Evolutionary conservation across 2,329 filamentous ascomycete species (phyloP).

Genomic region (Aspergillus brasiliensis): DNA sequence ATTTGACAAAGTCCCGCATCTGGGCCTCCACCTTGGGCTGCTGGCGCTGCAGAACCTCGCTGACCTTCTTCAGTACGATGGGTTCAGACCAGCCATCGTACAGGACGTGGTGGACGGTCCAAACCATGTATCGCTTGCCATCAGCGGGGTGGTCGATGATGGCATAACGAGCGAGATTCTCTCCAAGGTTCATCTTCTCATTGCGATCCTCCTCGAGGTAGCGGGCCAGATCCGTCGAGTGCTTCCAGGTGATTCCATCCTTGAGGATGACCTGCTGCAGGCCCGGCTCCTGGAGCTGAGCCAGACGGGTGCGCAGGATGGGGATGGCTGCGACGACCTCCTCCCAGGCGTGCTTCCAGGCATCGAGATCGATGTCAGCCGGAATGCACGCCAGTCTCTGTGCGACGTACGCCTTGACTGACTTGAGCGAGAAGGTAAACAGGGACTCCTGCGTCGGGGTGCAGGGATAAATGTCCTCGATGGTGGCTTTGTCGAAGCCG

Average conservation of each 20-base stretch:
- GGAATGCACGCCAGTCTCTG: slow-evolving; percentile 46
- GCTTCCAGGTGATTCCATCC: slow-evolving; percentile 35
- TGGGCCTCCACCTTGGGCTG: slow-evolving; percentile 23
- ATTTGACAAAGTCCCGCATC: slow-evolving; percentile 54
- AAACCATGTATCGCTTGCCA: slow-evolving; percentile 45
- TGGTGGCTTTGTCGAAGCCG: slow-evolving; percentile 24
- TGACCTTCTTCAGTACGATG: slow-evolving; percentile 39
- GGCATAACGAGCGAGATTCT: slow-evolving; percentile 39
- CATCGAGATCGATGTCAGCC: slow-evolving; percentile 34
- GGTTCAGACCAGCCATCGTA: slow-evolving; percentile 54
- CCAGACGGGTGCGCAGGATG: slow-evolving; percentile 51
- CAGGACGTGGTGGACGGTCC: slow-evolving; percentile 55
- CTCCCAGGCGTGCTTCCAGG: slow-evolving; percentile 50
- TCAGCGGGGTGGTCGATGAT: slow-evolving; percentile 30
- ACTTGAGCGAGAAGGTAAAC: slow-evolving; percentile 49
- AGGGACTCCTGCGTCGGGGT: slow-evolving; percentile 48
- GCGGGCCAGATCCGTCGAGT: slow-evolving; percentile 23
- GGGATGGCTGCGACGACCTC: slow-evolving; percentile 42
- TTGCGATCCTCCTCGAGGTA: slow-evolving; percentile 31
- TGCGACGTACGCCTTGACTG: slow-evolving; percentile 48
- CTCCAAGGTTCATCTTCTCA: slow-evolving; percentile 37
- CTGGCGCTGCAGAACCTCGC: slow-evolving; percentile 26
- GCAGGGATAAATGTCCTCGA: slow-evolving; percentile 47
- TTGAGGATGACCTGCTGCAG: slow-evolving; percentile 42
- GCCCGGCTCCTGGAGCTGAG: slow-evolving; percentile 37